Conservation (phyloP, 1,284 basidiomycete genomes). For the Filobasidium uniguttulatum region DNA sequence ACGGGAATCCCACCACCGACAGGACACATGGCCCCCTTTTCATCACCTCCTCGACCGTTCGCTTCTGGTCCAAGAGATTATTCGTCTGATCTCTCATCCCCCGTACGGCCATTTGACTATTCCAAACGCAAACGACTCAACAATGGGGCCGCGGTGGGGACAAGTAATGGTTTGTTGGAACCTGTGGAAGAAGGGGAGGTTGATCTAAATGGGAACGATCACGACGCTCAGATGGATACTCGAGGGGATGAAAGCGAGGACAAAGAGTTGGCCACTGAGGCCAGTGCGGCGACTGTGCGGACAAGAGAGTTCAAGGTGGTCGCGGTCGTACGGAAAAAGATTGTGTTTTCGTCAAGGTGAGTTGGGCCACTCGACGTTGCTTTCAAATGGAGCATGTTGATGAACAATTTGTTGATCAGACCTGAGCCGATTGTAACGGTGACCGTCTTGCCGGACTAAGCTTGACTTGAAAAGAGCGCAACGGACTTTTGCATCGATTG, state of each 20-base stretch:
- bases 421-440: slow-evolving; percentile 36
- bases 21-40: not conserved
- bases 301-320: slow-evolving; percentile 34
- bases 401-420: slow-evolving; percentile 14
- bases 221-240: slow-evolving; percentile 4
- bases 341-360: slow-evolving; percentile 34
- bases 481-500: too few relatives aligned
- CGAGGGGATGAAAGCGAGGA: not conserved
- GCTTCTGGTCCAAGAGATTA: slow-evolving; percentile 27
- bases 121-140: slow-evolving; percentile 5
- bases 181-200: not conserved
- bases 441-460: slow-evolving; percentile 19
- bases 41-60: slow-evolving; percentile 6
- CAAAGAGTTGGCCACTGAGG: not conserved
- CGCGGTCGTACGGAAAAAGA: slow-evolving; percentile 32
- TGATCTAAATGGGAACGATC: slow-evolving; percentile 12
- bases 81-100: slow-evolving; percentile 30
- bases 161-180: slow-evolving; percentile 14
- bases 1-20: slow-evolving; percentile 5
- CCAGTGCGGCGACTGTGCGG: slow-evolving; percentile 2
- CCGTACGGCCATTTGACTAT: slow-evolving; percentile 14
- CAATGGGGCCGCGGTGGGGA: not conserved
- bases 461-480: too few relatives aligned
- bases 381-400: not conserved
- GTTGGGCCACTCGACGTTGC: slow-evolving; percentile 3